Base-by-base conservation (phyloP, 148 eudicot species). In the Camellia sinensis region DNA sequence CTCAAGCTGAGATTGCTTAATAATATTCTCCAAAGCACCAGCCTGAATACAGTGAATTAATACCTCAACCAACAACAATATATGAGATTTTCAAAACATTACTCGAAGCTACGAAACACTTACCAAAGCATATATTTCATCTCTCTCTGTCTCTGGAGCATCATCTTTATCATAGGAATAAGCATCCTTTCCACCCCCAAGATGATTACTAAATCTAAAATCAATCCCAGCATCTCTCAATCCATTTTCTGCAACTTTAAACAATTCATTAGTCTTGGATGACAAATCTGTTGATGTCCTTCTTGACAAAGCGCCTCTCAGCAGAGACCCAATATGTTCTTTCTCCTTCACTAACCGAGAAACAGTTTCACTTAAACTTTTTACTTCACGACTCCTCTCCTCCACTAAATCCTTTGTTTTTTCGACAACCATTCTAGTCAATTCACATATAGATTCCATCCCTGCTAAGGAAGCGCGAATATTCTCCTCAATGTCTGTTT, bases 41-140 rank as follows among this genome's bases (percentile, higher is more conserved):
- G 99, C 99, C 99, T 96, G 83, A 86, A 84, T 63, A 19, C 1
- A 2, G 3, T 76, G 57, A 14, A 84, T 80, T 48, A 44, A 68
- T 75, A 78, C 44, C 57, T 59, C 61, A 85, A 60, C 52, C 40
- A 69, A 76, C 40, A 73, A 29, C 74, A 11, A 45, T 8, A 80
- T 63, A 71, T n/a, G 40, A 81, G 61, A 53, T 6, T 10, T 45
- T 74, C 40, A 68, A 22, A 64, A 61, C 63, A 83, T 13, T 52
- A 17, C 50, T 14, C 61, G 48, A 40, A 57, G 57, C 13, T 37
- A n/a, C 52, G 41, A 75, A 72, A 52, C 52, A 80, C 79, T 78
- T 88, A 96, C 99, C 97, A 96, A 82, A 79, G 94, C 90, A 84
- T 91, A 93, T 78, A 96, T 87, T 86, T 96, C 99, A 89, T 91